Base-by-base conservation (phyloP, 306 rosid genomes). In the Cicer arietinum region DNA sequence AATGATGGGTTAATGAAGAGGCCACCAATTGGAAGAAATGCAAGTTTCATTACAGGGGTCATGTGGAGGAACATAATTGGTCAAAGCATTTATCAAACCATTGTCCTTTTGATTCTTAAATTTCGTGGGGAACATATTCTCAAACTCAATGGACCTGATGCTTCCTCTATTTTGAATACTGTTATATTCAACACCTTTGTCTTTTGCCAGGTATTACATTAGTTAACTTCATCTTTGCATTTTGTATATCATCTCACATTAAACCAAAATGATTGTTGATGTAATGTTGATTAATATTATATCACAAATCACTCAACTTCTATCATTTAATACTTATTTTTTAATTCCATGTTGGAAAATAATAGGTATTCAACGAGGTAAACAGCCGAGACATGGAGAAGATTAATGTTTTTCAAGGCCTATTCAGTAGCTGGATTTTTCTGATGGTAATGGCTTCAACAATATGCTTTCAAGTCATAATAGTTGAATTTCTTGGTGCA, bases 341-440 rank as follows among this genome's bases (percentile, higher is more conserved):
- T 40, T 42, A 7, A 46, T 70, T 40, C 46, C 51, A 71, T 71
- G 5, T 8, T 39, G 25, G 22, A 56, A 44, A 69, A 43, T 3
- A 37, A 44, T 48, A 94, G 96, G 85, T 91, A 41, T 90, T 94
- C 86, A 94, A 94, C 10, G 98, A 94, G 83, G 80, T 94, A 54
- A 94, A 87, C 88, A 87, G 97, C 85, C 92, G 97, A 6, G 98
- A 94, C 80, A 94, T 94, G 96, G 97, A 86, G 86, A 87, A 90
- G 81, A 94, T 90, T 9, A 86, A 94, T 84, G 92, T 94, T 0
- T 77, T 91, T 18, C 7, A 41, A 65, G 92, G 96, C 56, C 80
- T 91, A 41, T 81, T 82, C 4, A 77, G 68, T 18, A 91, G 94
- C 69, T 85, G 89, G 84, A 58, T 84, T 1, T 91, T 94, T 82